Base-by-base conservation (phyloP, 2,329 filamentous ascomycete species). In the Cercospora brassicicola region DNA sequence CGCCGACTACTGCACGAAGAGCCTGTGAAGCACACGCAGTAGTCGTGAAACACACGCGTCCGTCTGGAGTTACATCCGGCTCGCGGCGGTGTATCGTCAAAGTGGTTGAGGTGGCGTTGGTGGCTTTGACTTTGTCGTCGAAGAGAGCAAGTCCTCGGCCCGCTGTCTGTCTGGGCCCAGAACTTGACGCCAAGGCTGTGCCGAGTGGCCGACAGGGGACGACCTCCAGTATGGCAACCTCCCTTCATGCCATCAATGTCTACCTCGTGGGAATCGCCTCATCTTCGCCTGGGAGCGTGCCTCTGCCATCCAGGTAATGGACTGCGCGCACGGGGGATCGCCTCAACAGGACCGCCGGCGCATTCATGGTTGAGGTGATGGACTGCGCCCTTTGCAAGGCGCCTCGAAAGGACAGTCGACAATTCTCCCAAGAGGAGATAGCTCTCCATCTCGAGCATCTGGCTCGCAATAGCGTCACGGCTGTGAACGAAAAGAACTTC, bases 401-500 rank as follows among this genome's bases (percentile, higher is more conserved):
- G 10, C 39, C 15, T n/a, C 10, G 42, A 4, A 30, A 62, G 36
- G 26, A 30, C 30, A 18, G 39, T n/a, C 59, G 20, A 13, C 36
- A 33, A 11, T 51, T 30, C 42, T 30, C 59, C 10, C 2, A 5
- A 13, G 26, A 4, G 4, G 59, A 62, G 20, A 57, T 64, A 15
- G 39, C 4, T 10, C 28, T 30, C 18, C 61, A 63, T 20, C n/a
- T 45, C 8, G 62, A 64, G 18, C 51, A 64, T 33, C 51, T 64
- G 48, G 62, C 62, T 30, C 30, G 30, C 11, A 31, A 20, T 20
- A 33, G 42, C 18, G 26, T 57, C 15, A 51, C 39, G 11, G 51
- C 61, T 9, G 48, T 63, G 26, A 63, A 63, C 45, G n/a, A 23
- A 6, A 53, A 39, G 18, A 23, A 23, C 2, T 63, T 55, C 48